These are phyloP conservation scores for Podospora bellae-mahoneyi DNA, from an alignment of 495 filamentous ascomycete species.

Conservation along the genomic window DNA sequence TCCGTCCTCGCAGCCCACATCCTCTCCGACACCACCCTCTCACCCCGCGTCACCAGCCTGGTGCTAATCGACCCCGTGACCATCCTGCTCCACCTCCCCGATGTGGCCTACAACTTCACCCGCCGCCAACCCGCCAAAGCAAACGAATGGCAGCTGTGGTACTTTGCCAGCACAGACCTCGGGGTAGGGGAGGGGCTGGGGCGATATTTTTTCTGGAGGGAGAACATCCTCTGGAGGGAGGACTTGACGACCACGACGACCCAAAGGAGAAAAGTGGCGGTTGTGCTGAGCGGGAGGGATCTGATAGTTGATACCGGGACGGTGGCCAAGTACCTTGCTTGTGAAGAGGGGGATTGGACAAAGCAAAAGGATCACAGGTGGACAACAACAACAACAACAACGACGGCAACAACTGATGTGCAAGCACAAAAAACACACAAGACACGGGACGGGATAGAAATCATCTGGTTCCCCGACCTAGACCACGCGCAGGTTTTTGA, in stretches of 20 bases:
- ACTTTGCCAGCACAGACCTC: slow-evolving; percentile 63
- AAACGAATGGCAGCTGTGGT: slow-evolving; percentile 64
- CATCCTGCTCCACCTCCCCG: slow-evolving; percentile 61
- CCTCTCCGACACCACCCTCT: slow-evolving; percentile 44
- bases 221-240: slow-evolving; percentile 65
- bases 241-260: slow-evolving; percentile 35
- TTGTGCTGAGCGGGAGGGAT: slow-evolving; percentile 57
- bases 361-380: slow-evolving; percentile 10
- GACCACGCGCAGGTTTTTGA: slow-evolving; percentile 73
- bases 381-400: not conserved
- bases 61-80: slow-evolving; percentile 65
- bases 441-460: slow-evolving; percentile 38
- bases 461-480: slow-evolving; percentile 58
- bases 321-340: slow-evolving; percentile 56
- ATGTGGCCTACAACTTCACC: slow-evolving; percentile 71
- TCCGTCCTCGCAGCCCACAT: slow-evolving; percentile 60
- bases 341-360: slow-evolving; percentile 25
- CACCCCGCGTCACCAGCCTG: slow-evolving; percentile 43
- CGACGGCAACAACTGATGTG: no score
- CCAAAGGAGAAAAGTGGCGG: slow-evolving; percentile 44
- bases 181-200: slow-evolving; percentile 57
- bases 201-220: slow-evolving; percentile 64
- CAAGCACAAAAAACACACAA: not conserved
- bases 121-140: slow-evolving; percentile 50
- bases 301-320: slow-evolving; percentile 60